These are phyloP conservation scores for Wickerhamomyces rabaulensis DNA, from an alignment of 805 yeast genomes.

Conservation along the genomic window DNA sequence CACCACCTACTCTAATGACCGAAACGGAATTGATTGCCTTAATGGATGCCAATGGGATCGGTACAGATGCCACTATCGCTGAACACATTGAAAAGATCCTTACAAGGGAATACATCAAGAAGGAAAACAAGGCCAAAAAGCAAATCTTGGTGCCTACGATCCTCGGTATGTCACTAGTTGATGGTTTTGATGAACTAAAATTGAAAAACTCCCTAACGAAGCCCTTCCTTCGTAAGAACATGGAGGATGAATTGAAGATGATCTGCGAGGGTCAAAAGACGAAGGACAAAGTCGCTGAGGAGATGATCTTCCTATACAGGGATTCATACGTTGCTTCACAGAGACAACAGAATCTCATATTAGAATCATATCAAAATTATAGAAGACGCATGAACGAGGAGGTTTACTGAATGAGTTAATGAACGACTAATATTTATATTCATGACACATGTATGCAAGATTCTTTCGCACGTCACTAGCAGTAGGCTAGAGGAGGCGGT, in stretches of 20 bases:
- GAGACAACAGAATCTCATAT: conserved; percentile 33
- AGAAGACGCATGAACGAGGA: conserved; percentile 7
- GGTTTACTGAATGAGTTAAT: not conserved
- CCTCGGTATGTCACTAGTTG: conserved; percentile 81
- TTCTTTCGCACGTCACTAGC: conserved; percentile 14
- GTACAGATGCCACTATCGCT: conserved; percentile 98
- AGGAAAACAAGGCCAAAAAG: conserved; percentile 31
- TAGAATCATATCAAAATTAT: conserved; percentile 26
- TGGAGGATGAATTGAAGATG: conserved; percentile 61
- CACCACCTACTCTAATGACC: conserved; percentile 79
- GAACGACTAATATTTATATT: not conserved
- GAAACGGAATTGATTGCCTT: conserved; percentile 87
- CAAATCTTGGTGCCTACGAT: conserved; percentile 66
- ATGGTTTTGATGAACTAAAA: conserved; percentile 79
- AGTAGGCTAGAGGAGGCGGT: conserved; percentile 57
- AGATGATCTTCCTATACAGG: conserved; percentile 51
- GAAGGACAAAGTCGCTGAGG: conserved; percentile 48
- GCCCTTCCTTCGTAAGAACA: conserved; percentile 75
- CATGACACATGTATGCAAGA: not conserved
- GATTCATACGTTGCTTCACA: conserved; percentile 52
- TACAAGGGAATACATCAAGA: conserved; percentile 59
- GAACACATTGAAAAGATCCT: conserved; percentile 88
- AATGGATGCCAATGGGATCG: conserved; percentile 97
- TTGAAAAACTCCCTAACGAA: conserved; percentile 75
- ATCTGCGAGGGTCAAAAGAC: conserved; percentile 62